Evolutionary conservation across 1,284 basidiomycete species (phyloP).

Genomic region (Takashimella koratensis): DNA sequence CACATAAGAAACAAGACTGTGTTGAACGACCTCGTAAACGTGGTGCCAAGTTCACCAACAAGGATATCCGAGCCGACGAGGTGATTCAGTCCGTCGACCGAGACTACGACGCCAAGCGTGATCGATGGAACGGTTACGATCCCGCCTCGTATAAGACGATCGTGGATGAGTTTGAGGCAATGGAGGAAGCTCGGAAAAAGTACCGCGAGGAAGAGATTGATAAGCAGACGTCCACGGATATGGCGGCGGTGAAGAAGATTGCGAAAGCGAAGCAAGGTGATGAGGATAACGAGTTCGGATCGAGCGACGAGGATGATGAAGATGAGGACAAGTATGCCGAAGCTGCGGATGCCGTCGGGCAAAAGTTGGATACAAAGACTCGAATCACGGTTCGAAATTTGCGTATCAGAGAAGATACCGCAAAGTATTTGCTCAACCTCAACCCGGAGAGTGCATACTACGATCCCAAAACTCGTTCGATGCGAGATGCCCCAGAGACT

Average conservation of each 20-base stretch:
- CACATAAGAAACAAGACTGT: conserved; percentile 87
- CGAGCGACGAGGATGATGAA: conserved; percentile 67
- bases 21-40: conserved; percentile 93
- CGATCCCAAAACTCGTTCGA: conserved; percentile 98
- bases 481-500: conserved; percentile 91
- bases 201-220: conserved; percentile 95
- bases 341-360: conserved; percentile 92
- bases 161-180: conserved; percentile 89
- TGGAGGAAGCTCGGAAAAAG: conserved; percentile 85
- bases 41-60: conserved; percentile 90
- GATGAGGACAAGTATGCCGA: conserved; percentile 94
- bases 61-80: conserved; percentile 88
- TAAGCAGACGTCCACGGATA: conserved; percentile 86
- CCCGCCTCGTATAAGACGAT: conserved; percentile 76
- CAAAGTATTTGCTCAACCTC: conserved; percentile 97
- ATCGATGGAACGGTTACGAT: conserved; percentile 99
- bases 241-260: conserved; percentile 73
- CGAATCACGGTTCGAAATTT: conserved; percentile 97
- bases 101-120: conserved; percentile 94
- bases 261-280: conserved; percentile 70
- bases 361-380: conserved; percentile 96
- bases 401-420: conserved; percentile 97
- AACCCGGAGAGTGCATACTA: conserved; percentile 96
- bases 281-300: conserved; percentile 86
- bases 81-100: conserved; percentile 70